Conservation (phyloP, 495 filamentous ascomycete species). For the Aspergillus carlsbadensis region DNA sequence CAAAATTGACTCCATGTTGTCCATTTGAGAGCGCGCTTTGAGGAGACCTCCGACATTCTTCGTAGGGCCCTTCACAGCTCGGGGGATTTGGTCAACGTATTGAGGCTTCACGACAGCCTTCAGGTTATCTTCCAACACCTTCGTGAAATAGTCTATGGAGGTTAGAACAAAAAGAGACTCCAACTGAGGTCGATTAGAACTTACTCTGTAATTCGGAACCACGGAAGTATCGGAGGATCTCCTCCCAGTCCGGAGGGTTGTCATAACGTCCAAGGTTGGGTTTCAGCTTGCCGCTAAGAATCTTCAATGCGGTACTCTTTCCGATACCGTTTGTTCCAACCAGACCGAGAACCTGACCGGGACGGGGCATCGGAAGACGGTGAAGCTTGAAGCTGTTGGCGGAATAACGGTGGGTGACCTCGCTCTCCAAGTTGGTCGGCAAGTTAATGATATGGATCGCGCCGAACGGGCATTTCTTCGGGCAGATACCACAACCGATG, state of each 20-base stretch:
- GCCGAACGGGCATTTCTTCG: slow-evolving; percentile 98
- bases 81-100: slow-evolving; percentile 97
- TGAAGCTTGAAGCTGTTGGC: slow-evolving; percentile 99
- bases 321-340: slow-evolving; percentile 99
- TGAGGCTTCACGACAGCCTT: slow-evolving; percentile 98
- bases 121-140: slow-evolving; percentile 90
- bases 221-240: slow-evolving; percentile 96
- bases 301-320: slow-evolving; percentile 97
- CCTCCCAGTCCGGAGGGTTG: slow-evolving; percentile 98
- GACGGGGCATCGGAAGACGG: slow-evolving; percentile 89
- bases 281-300: slow-evolving; percentile 96
- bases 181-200: slow-evolving; percentile 21
- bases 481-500: slow-evolving; percentile 98
- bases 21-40: slow-evolving; percentile 67
- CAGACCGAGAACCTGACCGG: slow-evolving; percentile 93
- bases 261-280: slow-evolving; percentile 94
- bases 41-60: slow-evolving; percentile 76
- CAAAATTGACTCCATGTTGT: slow-evolving; percentile 81
- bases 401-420: slow-evolving; percentile 97
- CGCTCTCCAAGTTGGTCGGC: slow-evolving; percentile 95
- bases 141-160: slow-evolving; percentile 88
- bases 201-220: slow-evolving; percentile 95
- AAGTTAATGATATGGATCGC: slow-evolving; percentile 99
- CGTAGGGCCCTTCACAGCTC: slow-evolving; percentile 76
- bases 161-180: slow-evolving; percentile 12